Evolutionary conservation across 2,329 filamentous ascomycete genomes (phyloP).

Genomic region (Penicillium griseofulvum): DNA sequence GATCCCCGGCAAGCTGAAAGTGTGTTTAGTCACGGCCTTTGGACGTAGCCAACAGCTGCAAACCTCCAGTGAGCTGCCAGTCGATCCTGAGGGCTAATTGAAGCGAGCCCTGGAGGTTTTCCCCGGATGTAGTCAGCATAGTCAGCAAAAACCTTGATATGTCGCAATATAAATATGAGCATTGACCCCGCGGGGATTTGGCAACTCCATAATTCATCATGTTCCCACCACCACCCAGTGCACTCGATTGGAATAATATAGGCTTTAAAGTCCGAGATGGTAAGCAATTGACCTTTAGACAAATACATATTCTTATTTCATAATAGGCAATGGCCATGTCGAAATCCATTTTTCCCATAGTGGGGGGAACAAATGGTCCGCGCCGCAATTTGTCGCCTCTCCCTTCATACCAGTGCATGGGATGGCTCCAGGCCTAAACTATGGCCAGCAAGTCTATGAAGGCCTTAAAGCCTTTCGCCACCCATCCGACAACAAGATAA

Average conservation of each 20-base stretch:
- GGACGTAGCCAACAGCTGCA: constrained; percentile 19
- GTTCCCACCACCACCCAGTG: constrained; percentile 35
- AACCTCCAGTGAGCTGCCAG: background rate
- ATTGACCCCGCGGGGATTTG: background rate
- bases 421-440: constrained; percentile 93
- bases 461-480: constrained; percentile 93
- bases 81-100: background rate
- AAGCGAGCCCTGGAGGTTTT: no score
- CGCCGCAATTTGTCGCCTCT: constrained; percentile 74
- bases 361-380: constrained; percentile 70
- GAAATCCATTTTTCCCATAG: constrained; percentile 77
- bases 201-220: constrained; percentile 5
- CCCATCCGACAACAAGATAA: constrained; percentile 61
- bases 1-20: constrained; percentile 31
- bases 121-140: background rate
- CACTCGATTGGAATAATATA: constrained; percentile 79
- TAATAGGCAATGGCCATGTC: constrained; percentile 81
- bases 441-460: constrained; percentile 96
- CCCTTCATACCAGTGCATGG: constrained; percentile 88
- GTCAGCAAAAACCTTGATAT: background rate
- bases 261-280: constrained; percentile 92
- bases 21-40: constrained; percentile 28
- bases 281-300: constrained; percentile 40
- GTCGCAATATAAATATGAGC: background rate
- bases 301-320: background rate